Evolutionary conservation across 805 yeast species (phyloP), one percentile per base, ranked within the genome.

Genomic region (Monosporozyma servazzii): DNA sequence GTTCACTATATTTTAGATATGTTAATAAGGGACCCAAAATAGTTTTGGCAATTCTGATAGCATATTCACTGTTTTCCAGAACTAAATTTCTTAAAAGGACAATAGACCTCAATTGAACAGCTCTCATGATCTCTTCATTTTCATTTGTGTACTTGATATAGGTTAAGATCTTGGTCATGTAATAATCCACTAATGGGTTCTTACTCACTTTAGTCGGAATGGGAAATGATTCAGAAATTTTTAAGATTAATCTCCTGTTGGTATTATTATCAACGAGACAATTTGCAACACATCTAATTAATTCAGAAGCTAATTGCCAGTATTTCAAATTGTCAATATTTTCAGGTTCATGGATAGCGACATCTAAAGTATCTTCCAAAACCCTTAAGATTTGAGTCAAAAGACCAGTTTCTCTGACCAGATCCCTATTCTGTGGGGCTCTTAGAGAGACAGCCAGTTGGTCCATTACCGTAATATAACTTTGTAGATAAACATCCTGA

Each of bases 201-300:
- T 49, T 56, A n/a, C 48, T 50, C 9, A 41, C 23, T 20, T 39
- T 41, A 41, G 44, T 15, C 10, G 25, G 27, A 17, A 48, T 13
- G 3, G 48, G 23, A 3, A 25, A 48, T 11, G 40, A 48, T 17
- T 44, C 45, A 15, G 29, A 8, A 18, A 29, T 47, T 15, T 44
- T 41, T 2, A 54, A 25, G 7, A 64, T 48, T 15, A 58, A 41
- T 20, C 53, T 48, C 41, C 71, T 56, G 41, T 68, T 68, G 1
- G 36, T 33, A 48, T 66, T 65, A 49, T 66, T 63, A 49, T 68
- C 70, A 1, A 64, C 64, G 15, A 68, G 40, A 30, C 61, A 48
- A 50, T 68, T 68, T 0, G 71, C 69, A 11, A 67, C 51, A 47
- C 69, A 67, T 50, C 71, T 61, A 2, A 63, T 55, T 31, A 66